A percentile compares a stretch with the other conserved stretches of the same genome.
These are phyloP conservation scores for Myriosclerotinia scirpicola DNA, from an alignment of 2,329 filamentous ascomycete genomes.

Conservation along the genomic window DNA sequence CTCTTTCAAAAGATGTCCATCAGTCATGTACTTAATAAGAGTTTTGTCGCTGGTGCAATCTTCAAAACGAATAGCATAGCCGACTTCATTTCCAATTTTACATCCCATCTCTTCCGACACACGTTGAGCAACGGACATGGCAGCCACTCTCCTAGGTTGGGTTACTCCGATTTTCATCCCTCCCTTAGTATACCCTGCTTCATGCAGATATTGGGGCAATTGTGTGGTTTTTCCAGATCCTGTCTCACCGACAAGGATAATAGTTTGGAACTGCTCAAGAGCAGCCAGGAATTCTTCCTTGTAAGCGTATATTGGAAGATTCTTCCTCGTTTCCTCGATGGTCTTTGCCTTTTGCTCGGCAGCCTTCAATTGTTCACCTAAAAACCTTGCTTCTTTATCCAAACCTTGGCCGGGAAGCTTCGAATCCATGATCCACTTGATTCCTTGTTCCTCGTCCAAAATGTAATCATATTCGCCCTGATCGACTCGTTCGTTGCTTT, in stretches of 20 bases:
- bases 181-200: conserved; percentile 83
- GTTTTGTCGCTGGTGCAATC: conserved; percentile 91
- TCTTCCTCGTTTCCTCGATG: conserved; percentile 90
- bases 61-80: conserved; percentile 94
- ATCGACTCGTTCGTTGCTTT: conserved; percentile 69
- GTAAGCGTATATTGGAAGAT: conserved; percentile 85
- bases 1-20: conserved; percentile 89
- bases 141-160: conserved; percentile 90
- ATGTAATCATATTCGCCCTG: conserved; percentile 90
- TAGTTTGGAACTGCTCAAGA: conserved; percentile 77
- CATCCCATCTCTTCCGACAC: conserved; percentile 93
- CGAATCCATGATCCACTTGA: conserved; percentile 78
- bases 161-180: conserved; percentile 89
- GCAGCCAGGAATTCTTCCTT: conserved; percentile 84
- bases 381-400: conserved; percentile 74
- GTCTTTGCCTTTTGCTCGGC: conserved; percentile 85
- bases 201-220: conserved; percentile 87
- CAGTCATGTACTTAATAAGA: conserved; percentile 92
- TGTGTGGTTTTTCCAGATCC: conserved; percentile 96
- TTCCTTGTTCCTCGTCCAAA: conserved; percentile 84
- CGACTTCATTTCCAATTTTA: conserved; percentile 87
- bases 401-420: conserved; percentile 68
- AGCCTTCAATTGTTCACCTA: conserved; percentile 80
- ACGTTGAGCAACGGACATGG: conserved; percentile 95
- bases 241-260: conserved; percentile 93